Evolutionary conservation across 2,329 filamentous ascomycete genomes (phyloP), one percentile per base, ranked within the genome.

Genomic region (Fusarium bactridioides): DNA sequence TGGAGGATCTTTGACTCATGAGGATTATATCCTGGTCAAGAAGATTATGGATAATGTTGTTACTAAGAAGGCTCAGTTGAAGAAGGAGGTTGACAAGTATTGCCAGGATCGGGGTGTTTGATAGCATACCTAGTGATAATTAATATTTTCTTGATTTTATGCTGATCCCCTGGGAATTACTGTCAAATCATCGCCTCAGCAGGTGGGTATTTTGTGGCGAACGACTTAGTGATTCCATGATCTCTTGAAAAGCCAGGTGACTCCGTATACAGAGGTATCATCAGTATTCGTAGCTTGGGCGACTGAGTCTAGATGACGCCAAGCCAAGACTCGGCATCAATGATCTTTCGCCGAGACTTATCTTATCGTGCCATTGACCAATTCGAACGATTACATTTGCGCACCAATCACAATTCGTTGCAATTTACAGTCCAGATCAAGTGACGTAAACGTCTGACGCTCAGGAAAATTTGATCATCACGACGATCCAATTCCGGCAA

Each of bases 11-110:
- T 41, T 73, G 45, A 61, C 58, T 4, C 53, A 70, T 4, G 70
- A 73, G 38, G 70, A 73, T 19, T 73, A 43, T 44, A 54, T 73
- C 25, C 6, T 60, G 25, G 62, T 72, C 56, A 77, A 72, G 61
- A 82, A 83, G 33, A 90, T 94, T 77, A 92, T 94, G 89, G 91
- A 92, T 23, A 84, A 86, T 25, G 90, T 90, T 4, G 80, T 85
- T 51, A 84, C 88, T 61, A 92, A 94, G 84, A 86, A 86, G 67
- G 88, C 90, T 59, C 92, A 87, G 64, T 80, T 94, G 77, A 84
- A 84, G 67, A 94, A 92, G 84, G 93, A 95, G 83, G 93, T 94
- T 11, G 87, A 87, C 67, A 93, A 91, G 83, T 95, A 93, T 79
- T 94, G 92, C 76, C 84, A 84, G 48, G 91, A 93, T 82, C 84